Conservation (phyloP, 805 yeast genomes). For the Candida odintsovae region DNA sequence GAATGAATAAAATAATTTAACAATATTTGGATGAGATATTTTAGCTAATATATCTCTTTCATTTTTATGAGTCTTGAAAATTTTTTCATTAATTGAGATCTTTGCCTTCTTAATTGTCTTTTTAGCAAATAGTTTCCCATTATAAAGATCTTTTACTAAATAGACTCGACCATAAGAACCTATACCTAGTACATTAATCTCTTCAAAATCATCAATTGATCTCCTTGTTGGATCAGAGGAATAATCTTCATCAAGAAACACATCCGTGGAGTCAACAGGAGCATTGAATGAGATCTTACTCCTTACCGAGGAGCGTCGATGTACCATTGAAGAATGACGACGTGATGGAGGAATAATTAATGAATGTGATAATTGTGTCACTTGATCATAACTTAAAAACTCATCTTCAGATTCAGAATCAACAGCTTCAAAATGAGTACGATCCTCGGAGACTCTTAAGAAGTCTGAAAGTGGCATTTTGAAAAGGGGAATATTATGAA, state of each 20-base stretch:
- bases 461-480: neutral
- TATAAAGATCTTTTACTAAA: conserved; percentile 58
- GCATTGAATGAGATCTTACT: conserved; percentile 15
- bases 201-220: conserved; percentile 52
- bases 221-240: conserved; percentile 8
- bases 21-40: conserved; percentile 77
- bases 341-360: neutral
- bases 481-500: neutral
- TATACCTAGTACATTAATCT: conserved; percentile 67
- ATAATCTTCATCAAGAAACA: conserved; percentile 10
- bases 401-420: neutral
- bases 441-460: neutral
- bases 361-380: neutral
- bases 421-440: neutral
- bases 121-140: conserved; percentile 72
- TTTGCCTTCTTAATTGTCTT: conserved; percentile 81
- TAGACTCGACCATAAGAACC: conserved; percentile 88
- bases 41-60: conserved; percentile 69
- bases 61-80: conserved; percentile 67
- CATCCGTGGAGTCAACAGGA: conserved; percentile 11
- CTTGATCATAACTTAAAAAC: neutral
- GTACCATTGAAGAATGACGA: neutral
- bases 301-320: conserved; percentile 12
- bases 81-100: conserved; percentile 46
- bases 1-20: conserved; percentile 73